A percentile compares a stretch with the other conserved stretches of the same genome.
phyloP scores from a whole-genome alignment of 306 rosid genomes.

The Pterocarpus santalinus region DNA sequence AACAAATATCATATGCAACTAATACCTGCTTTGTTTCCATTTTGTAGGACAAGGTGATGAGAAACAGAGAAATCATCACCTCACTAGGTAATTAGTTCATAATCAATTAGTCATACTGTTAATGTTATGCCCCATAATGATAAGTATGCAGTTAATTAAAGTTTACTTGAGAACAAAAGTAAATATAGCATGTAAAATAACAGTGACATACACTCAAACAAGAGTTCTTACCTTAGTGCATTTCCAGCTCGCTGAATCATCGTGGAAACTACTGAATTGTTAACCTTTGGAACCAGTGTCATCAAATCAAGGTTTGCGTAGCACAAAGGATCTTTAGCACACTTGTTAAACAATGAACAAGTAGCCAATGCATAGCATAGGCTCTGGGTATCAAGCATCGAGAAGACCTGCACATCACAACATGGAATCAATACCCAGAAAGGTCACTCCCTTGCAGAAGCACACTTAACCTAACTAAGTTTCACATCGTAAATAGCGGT shows the following conservation, averaged over 20 bases:
- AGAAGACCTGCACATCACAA: conserved; percentile 70
- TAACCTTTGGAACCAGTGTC: conserved; percentile 73
- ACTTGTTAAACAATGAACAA: conserved; percentile 78
- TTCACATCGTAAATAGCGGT: not conserved
- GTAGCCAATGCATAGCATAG: conserved; percentile 79
- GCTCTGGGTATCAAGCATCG: conserved; percentile 88
- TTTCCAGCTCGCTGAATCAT: conserved; percentile 88
- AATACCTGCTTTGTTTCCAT: not conserved
- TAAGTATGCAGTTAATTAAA: conserved; percentile 5
- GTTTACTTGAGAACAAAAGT: not conserved
- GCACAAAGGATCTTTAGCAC: conserved; percentile 85
- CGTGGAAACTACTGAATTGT: conserved; percentile 84
- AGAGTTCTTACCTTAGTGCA: conserved; percentile 60
- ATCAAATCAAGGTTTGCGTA: conserved; percentile 80
- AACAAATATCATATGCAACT: conserved; percentile 13
- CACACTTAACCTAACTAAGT: not conserved
- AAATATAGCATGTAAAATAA: conserved; percentile 16
- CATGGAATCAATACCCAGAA: conserved; percentile 34
- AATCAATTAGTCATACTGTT: not conserved
- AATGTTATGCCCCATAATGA: not conserved
- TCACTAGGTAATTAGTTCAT: not conserved
- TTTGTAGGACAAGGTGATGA: not conserved
- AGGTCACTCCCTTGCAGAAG: conserved; percentile 2
- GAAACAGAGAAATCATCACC: not conserved
- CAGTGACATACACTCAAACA: not conserved